These are phyloP conservation scores for Handroanthus guayacan DNA, from an alignment of 257 asterid species.

Conservation along the genomic window DNA sequence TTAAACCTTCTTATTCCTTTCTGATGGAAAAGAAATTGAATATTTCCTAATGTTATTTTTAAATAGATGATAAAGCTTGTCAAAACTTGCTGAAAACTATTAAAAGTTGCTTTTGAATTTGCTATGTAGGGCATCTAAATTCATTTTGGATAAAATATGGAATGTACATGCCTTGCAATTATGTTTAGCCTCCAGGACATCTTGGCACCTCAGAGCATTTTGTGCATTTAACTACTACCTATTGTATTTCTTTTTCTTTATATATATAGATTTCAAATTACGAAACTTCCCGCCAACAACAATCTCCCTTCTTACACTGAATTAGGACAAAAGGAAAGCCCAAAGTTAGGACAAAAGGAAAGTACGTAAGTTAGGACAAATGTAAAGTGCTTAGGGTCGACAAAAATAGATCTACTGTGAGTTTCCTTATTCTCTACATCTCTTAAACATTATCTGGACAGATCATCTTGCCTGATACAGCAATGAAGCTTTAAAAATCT, in stretches of 20 bases:
- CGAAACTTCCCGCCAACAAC: background rate
- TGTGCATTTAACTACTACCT: background rate
- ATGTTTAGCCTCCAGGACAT: background rate
- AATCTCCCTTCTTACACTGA: background rate
- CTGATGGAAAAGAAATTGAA: background rate
- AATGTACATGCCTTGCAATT: background rate
- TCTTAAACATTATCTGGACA: background rate
- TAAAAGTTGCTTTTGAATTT: slow-evolving; percentile 4
- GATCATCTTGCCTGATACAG: background rate
- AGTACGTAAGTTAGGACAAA: no score
- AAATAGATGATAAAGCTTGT: background rate
- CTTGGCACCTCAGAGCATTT: background rate
- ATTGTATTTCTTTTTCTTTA: background rate
- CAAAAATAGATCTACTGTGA: background rate
- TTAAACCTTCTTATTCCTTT: background rate
- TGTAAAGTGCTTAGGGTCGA: background rate
- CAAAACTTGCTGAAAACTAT: background rate
- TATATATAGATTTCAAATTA: background rate
- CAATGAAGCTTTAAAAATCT: background rate
- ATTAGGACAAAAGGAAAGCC: background rate
- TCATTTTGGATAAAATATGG: background rate
- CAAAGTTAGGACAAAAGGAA: no score
- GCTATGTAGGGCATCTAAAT: background rate
- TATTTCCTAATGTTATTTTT: background rate
- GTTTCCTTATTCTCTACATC: background rate